phyloP scores from a whole-genome alignment of 208 protist genomes.

The Vickermania spadyakhi region DNA sequence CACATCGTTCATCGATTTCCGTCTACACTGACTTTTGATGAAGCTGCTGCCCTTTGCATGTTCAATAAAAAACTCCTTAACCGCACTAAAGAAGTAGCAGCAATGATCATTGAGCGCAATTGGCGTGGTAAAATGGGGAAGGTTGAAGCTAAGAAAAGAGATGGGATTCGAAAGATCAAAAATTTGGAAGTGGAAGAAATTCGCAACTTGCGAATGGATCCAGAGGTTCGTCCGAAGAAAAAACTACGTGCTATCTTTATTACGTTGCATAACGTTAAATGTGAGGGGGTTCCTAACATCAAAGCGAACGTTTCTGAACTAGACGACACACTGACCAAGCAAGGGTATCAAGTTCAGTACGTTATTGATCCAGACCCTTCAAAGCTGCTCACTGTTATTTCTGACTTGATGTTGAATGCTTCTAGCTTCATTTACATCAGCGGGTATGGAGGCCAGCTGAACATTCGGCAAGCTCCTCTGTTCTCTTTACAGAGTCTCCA shows the following conservation, averaged over 20 bases:
- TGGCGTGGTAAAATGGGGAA: constrained; percentile 52
- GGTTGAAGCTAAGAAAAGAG: constrained; percentile 16
- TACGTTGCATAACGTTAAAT: constrained; percentile 41
- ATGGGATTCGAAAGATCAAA: constrained; percentile 28
- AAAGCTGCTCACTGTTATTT: constrained; percentile 44
- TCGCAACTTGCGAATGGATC: constrained; percentile 44
- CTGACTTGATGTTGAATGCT: constrained; percentile 38
- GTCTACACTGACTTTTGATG: constrained; percentile 38
- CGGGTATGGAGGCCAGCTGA: constrained; percentile 72
- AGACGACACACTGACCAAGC: constrained; percentile 36
- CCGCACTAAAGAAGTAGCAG: constrained; percentile 45
- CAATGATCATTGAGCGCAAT: constrained; percentile 75
- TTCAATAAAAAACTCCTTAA: constrained; percentile 60
- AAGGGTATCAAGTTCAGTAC: constrained; percentile 69
- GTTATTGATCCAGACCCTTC: constrained; percentile 35
- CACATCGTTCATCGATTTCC: constrained; percentile 66
- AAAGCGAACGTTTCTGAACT: constrained; percentile 19
- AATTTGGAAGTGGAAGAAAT: constrained; percentile 79
- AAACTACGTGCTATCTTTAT: constrained; percentile 65
- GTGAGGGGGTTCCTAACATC: constrained; percentile 37
- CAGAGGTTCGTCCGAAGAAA: constrained; percentile 49
- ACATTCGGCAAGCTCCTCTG: constrained; percentile 55
- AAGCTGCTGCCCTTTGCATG: constrained; percentile 60
- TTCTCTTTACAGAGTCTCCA: constrained; percentile 48
- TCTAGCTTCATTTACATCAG: constrained; percentile 79